Evolutionary conservation across 352 stramenopile species (phyloP).

Genomic region (Globisporangium emineosum): DNA sequence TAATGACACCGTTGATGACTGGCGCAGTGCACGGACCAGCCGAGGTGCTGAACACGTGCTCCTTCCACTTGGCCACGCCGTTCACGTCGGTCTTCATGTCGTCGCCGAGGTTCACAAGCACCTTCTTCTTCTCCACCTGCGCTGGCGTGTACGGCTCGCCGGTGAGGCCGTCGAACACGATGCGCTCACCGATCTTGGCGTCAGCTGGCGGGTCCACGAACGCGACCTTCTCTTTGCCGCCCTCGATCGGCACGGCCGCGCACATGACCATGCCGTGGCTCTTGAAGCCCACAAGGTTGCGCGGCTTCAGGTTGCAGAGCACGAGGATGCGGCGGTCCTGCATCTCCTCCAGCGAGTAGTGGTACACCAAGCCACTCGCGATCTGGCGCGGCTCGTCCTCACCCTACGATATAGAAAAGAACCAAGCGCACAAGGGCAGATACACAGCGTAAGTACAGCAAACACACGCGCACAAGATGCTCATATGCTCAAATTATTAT

Average conservation of each 20-base stretch:
- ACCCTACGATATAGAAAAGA: slow-evolving; percentile 23
- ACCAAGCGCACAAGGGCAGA: no score
- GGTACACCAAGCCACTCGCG: slow-evolving; percentile 79
- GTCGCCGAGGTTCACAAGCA: slow-evolving; percentile 68
- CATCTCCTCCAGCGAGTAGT: slow-evolving; percentile 89
- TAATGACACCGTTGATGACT: slow-evolving; percentile 71
- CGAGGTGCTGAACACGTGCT: slow-evolving; percentile 72
- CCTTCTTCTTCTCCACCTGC: slow-evolving; percentile 90
- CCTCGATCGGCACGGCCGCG: slow-evolving; percentile 57
- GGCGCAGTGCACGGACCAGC: slow-evolving; percentile 70
- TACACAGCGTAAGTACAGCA: not conserved
- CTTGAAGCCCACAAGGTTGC: slow-evolving; percentile 88
- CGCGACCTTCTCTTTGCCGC: slow-evolving; percentile 77
- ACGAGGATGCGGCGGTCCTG: slow-evolving; percentile 81
- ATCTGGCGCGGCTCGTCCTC: slow-evolving; percentile 86
- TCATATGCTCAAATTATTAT: not conserved
- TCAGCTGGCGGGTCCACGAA: slow-evolving; percentile 82
- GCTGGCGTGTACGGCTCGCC: slow-evolving; percentile 76
- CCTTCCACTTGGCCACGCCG: slow-evolving; percentile 82
- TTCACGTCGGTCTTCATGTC: slow-evolving; percentile 81
- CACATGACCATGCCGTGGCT: slow-evolving; percentile 93
- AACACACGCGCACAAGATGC: not conserved
- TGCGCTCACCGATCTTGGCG: slow-evolving; percentile 70
- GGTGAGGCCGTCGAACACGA: slow-evolving; percentile 62
- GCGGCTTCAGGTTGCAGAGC: slow-evolving; percentile 90